Conservation (phyloP, 805 yeast species). For the Candida oleophila region DNA sequence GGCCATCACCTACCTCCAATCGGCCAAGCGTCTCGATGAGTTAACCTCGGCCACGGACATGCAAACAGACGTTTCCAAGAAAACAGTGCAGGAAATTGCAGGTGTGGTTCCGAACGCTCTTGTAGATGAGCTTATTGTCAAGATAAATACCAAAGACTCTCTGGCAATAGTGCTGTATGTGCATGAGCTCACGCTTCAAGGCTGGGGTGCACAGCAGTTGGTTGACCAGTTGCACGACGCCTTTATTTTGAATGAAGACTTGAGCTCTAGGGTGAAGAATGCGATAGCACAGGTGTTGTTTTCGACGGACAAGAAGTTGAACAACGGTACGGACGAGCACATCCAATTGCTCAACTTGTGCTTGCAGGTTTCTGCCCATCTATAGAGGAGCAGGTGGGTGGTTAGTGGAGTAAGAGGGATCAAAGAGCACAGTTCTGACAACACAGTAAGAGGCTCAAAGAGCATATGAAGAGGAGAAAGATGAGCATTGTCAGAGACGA, state of each 20-base stretch:
- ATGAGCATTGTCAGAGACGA: too few species aligned
- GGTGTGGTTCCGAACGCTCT: constrained; percentile 64
- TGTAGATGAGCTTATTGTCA: constrained; percentile 41
- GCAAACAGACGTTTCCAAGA: constrained; percentile 37
- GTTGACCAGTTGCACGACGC: constrained; percentile 69
- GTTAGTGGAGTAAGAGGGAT: too few species aligned
- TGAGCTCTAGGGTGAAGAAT: constrained; percentile 58
- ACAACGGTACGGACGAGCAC: constrained; percentile 88
- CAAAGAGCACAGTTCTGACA: too few species aligned
- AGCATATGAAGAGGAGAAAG: too few species aligned
- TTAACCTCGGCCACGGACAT: constrained; percentile 25
- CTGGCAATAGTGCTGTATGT: constrained; percentile 40
- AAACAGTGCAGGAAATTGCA: constrained; percentile 65
- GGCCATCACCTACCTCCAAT: constrained; percentile 87
- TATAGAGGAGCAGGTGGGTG: neutral
- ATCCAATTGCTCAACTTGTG: constrained; percentile 70
- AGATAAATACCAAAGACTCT: constrained; percentile 25
- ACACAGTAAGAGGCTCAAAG: too few species aligned
- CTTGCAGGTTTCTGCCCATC: constrained; percentile 25
- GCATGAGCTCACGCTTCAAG: constrained; percentile 55
- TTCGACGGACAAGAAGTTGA: constrained; percentile 69
- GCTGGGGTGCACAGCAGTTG: constrained; percentile 79
- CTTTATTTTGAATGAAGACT: constrained; percentile 54
- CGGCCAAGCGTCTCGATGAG: constrained; percentile 61
- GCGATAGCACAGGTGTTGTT: constrained; percentile 63